Evolutionary conservation across 2,329 filamentous ascomycete genomes (phyloP).

Genomic region (Calonectria leucothoes): DNA sequence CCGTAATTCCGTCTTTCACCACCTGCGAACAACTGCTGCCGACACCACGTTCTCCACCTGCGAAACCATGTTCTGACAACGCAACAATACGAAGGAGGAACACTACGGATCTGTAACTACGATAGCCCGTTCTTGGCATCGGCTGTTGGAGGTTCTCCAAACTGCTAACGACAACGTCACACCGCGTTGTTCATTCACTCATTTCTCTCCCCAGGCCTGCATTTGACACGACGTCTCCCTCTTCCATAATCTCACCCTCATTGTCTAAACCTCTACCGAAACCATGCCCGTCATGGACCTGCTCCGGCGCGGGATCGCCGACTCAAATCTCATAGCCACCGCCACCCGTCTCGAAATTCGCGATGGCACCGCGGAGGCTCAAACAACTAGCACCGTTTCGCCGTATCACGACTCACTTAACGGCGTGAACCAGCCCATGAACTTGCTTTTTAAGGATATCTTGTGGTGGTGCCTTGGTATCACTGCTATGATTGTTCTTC

Average conservation of each 20-base stretch:
- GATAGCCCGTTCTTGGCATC: conserved; percentile 17
- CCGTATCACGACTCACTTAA: conserved; percentile 67
- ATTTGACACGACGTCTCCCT: not conserved
- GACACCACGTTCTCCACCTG: not conserved
- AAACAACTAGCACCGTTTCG: conserved; percentile 61
- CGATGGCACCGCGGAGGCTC: conserved; percentile 42
- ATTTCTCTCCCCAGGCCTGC: not conserved
- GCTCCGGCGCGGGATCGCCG: conserved; percentile 46
- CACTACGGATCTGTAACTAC: conserved; percentile 23
- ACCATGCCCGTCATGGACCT: conserved; percentile 46
- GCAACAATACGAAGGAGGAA: conserved; percentile 35
- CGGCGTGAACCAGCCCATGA: conserved; percentile 70
- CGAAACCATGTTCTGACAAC: conserved; percentile 38
- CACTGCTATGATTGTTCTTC: conserved; percentile 64
- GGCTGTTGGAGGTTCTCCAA: conserved; percentile 18
- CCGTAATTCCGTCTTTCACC: not conserved
- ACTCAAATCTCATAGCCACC: conserved; percentile 44
- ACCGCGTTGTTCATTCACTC: conserved; percentile 21
- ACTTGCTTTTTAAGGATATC: conserved; percentile 66
- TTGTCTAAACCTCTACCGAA: conserved; percentile 15
- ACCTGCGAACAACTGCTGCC: not conserved
- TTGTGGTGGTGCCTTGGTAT: conserved; percentile 72
- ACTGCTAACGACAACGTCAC: conserved; percentile 20
- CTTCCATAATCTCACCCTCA: conserved; percentile 7
- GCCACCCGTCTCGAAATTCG: conserved; percentile 45